phyloP scores from a whole-genome alignment of 768 basidiomycete genomes.

The Suillus cothurnatus region DNA sequence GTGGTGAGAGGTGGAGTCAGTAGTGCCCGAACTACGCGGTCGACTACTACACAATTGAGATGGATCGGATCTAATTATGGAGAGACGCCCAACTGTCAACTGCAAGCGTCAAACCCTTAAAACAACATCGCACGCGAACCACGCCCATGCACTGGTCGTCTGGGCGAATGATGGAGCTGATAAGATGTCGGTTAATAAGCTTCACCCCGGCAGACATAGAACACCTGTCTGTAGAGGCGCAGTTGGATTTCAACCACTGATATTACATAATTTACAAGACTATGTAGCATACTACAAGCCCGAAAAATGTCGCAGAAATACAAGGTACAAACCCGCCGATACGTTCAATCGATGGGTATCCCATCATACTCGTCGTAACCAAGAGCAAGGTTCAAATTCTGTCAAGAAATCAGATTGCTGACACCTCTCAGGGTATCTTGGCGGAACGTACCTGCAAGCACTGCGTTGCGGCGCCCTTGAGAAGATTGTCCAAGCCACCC shows the following conservation, averaged over 20 bases:
- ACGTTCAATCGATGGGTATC: slow-evolving; percentile 49
- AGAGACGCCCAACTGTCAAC: slow-evolving; percentile 2
- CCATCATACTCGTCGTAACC: slow-evolving; percentile 86
- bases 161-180: slow-evolving; percentile 3
- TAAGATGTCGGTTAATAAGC: slow-evolving; percentile 6
- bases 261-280: not conserved
- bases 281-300: not conserved
- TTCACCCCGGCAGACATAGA: not conserved
- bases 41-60: not conserved
- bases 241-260: not conserved
- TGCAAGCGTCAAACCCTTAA: not conserved
- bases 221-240: not conserved
- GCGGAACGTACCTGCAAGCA: slow-evolving; percentile 79
- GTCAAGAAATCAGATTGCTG: slow-evolving; percentile 6
- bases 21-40: not conserved
- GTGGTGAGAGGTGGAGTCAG: not conserved
- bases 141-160: slow-evolving; percentile 2
- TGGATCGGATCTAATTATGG: slow-evolving; percentile 6
- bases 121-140: not conserved
- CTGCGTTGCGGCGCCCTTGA: slow-evolving; percentile 99
- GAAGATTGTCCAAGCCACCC: slow-evolving; percentile 94
- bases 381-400: slow-evolving; percentile 91
- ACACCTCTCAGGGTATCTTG: not conserved
- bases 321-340: not conserved
- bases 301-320: not conserved